Evolutionary conservation across 352 stramenopile genomes (phyloP), one percentile per base, ranked within the genome.

Genomic region (Globisporangium ultimum): DNA sequence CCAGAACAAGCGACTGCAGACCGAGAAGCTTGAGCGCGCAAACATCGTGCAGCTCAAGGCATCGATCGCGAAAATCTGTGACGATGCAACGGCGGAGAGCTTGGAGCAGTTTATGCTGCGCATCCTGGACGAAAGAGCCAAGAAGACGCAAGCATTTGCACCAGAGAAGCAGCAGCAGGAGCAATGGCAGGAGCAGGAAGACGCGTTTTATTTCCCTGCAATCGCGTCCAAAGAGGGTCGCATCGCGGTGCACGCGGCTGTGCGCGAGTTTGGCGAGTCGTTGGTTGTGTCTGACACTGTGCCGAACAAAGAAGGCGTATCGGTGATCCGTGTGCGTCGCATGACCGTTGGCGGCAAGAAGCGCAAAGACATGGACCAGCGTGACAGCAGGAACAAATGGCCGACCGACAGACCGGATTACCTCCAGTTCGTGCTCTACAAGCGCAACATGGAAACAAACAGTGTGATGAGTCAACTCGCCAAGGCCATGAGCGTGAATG

Each of bases 391-490:
- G 54, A 76, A 70, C 48, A 66, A 68, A 36, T 89, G 85, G 81
- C 78, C 84, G 28, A 70, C 76, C 55, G 81, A 89, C 66, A 70
- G 82, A 1, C 80, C 87, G 5, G 80, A 98, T 51, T 98, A 90
- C 69, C 70, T 98, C 36, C 79, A 89, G 61, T 98, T 99, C 72
- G 92, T 98, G 38, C 64, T 99, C 17, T 98, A 98, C 81, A 98
- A 98, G 71, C 91, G 97, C 63, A 99, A 99, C 72, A 91, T 93
- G 56, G 96, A 98, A 36, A 98, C 93, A 18, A 80, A 86, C 36
- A 80, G 80, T 10, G 80, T 93, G 48, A 78, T 95, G 61, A 80
- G 82, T 55, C 84, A 94, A 50, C 70, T 97, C 15, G 80, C 76
- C 20, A 80, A 82, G 24, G 70, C 85, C 55, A 60, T 96, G 43